Conservation (phyloP, 2,329 filamentous ascomycete species). For the Aspergillus intermedius region DNA sequence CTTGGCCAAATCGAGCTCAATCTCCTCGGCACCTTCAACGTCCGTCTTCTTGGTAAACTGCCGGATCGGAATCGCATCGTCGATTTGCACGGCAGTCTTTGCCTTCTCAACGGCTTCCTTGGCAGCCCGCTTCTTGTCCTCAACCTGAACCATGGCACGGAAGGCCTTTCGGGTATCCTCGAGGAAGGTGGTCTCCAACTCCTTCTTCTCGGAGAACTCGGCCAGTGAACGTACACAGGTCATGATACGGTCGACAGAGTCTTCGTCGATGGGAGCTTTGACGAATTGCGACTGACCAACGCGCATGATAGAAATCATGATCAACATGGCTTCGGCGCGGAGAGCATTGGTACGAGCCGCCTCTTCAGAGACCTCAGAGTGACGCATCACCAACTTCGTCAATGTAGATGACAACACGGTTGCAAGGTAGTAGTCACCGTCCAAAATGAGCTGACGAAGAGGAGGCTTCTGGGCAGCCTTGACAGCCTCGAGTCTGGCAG, state of each 20-base stretch:
- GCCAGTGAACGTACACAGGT: conserved; percentile 87
- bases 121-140: conserved; percentile 95
- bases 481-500: conserved; percentile 88
- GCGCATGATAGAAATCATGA: conserved; percentile 98
- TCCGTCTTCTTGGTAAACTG: conserved; percentile 90
- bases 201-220: conserved; percentile 82
- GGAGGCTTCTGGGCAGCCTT: conserved; percentile 96
- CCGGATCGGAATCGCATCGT: conserved; percentile 87
- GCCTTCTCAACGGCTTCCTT: conserved; percentile 90
- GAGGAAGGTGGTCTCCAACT: conserved; percentile 85
- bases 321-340: conserved; percentile 94
- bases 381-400: conserved; percentile 96
- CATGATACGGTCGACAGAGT: conserved; percentile 98
- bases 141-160: conserved; percentile 91
- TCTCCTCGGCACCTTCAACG: conserved; percentile 72
- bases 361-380: conserved; percentile 86
- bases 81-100: conserved; percentile 89
- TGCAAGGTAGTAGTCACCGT: conserved; percentile 93
- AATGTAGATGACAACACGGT: conserved; percentile 93
- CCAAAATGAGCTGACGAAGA: conserved; percentile 85
- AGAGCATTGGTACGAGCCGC: conserved; percentile 84
- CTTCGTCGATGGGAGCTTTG: conserved; percentile 94
- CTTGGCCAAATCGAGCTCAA: conserved; percentile 84
- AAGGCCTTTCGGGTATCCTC: conserved; percentile 95
- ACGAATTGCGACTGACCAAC: conserved; percentile 99